A percentile compares a stretch with the other conserved stretches of the same genome.
These are phyloP conservation scores for Glycine soja DNA, from an alignment of 306 rosid species.

Conservation along the genomic window DNA sequence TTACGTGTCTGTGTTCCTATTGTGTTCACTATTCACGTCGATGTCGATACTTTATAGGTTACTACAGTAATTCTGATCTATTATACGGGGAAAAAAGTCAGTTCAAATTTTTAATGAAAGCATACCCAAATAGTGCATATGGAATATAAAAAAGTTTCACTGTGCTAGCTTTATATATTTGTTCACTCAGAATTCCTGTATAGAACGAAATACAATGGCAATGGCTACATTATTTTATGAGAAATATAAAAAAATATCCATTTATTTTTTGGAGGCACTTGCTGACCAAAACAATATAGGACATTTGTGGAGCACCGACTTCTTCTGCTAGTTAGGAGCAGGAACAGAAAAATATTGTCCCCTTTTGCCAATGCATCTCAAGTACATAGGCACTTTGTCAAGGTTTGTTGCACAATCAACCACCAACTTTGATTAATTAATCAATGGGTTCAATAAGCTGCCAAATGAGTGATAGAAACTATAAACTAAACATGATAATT, in stretches of 20 bases:
- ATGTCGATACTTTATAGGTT: too few species aligned
- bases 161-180: neutral
- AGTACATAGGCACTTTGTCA: neutral
- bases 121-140: too few species aligned
- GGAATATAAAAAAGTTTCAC: neutral
- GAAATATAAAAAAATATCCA: neutral
- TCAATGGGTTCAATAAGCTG: neutral
- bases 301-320: neutral
- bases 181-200: neutral
- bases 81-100: neutral
- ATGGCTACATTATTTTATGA: neutral
- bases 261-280: neutral
- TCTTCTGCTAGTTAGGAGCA: neutral
- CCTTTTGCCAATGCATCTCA: neutral
- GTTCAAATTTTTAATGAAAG: conserved; percentile 6
- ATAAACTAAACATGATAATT: neutral
- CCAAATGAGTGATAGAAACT: neutral
- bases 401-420: neutral
- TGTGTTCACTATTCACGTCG: too few species aligned
- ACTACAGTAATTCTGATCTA: neutral
- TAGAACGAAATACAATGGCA: conserved; percentile 21
- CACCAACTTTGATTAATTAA: conserved; percentile 11
- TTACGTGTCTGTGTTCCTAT: too few species aligned
- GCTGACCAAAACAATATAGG: neutral
- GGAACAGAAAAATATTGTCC: conserved; percentile 2